Evolutionary conservation across 768 basidiomycete genomes (phyloP), one percentile per base, ranked within the genome.

Genomic region (Boletus subcaerulescens): DNA sequence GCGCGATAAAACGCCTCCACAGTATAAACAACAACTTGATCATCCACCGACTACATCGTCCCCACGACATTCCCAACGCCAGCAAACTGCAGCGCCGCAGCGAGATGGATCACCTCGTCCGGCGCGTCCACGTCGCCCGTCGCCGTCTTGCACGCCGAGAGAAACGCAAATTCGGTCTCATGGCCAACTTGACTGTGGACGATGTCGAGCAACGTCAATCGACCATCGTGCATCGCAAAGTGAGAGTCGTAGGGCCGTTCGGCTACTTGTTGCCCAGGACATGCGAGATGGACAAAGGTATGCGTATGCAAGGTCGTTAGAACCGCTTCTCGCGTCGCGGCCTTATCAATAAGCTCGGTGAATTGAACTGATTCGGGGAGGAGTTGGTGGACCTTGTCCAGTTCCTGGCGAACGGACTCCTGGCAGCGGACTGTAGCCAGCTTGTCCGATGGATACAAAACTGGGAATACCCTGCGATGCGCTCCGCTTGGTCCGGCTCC

Each of bases 111-210:
- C 20, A 64, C 63, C 40, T 70, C 71, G 12, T 67, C 69, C 2
- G 70, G 64, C 2, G 54, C 57, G 8, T 53, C 38, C 20, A 5
- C 44, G 22, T 70, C 62, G 3, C 70, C 66, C 15, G 51, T 59
- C n/a, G 66, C 67, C 1, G 67, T 70, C 46, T 63, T 55, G 50
- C 70, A 71, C 5, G 69, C 69, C 9, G 69, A 69, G 17, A 73
- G 59, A 44, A 70, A 71, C 11, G 63, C 70, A 50, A 70, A 64
- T 40, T 68, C 60, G 11, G 65, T 49, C 24, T 59, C 44, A 6
- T 45, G 56, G 2, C 52, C 52, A 0, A 53, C 36, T 20, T 54
- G 41, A 17, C 45, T 46, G 10, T 59, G 48, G n/a, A 67, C 43
- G 22, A 72, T 64, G 43, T 66, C 60, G 6, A 57, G 55, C 42